Conservation (phyloP, 2,329 filamentous ascomycete genomes). For the Tolypocladium paradoxum region DNA sequence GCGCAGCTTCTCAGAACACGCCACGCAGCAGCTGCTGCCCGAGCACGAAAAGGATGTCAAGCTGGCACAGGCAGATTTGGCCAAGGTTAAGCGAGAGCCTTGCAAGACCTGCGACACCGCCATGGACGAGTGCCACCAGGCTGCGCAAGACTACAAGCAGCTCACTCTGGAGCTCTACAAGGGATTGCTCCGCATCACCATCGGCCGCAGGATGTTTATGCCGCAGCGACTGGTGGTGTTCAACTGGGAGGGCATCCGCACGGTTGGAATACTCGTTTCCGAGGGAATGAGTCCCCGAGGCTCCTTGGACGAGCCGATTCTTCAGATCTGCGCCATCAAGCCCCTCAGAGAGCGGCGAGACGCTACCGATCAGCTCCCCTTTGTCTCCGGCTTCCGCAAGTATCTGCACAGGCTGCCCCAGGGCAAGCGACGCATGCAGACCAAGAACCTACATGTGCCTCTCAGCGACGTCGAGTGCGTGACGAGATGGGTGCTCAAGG, state of each 20-base stretch:
- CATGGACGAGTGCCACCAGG: slow-evolving; percentile 71
- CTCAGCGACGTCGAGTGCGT: slow-evolving; percentile 76
- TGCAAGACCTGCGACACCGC: slow-evolving; percentile 74
- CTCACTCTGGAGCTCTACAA: slow-evolving; percentile 75
- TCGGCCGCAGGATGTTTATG: slow-evolving; percentile 70
- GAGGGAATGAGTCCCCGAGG: slow-evolving; percentile 60
- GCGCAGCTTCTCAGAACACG: slow-evolving; percentile 96
- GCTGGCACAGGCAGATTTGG: slow-evolving; percentile 80
- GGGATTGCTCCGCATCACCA: slow-evolving; percentile 64
- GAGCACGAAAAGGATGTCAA: slow-evolving; percentile 95
- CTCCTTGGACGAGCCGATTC: slow-evolving; percentile 46
- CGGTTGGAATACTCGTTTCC: slow-evolving; percentile 66
- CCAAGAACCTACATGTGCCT: slow-evolving; percentile 59
- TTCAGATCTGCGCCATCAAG: slow-evolving; percentile 72
- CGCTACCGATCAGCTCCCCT: slow-evolving; percentile 79
- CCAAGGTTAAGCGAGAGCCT: slow-evolving; percentile 75
- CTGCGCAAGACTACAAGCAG: slow-evolving; percentile 67
- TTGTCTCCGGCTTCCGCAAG: slow-evolving; percentile 58
- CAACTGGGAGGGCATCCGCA: slow-evolving; percentile 72
- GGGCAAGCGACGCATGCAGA: slow-evolving; percentile 53
- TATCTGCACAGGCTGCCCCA: slow-evolving; percentile 59
- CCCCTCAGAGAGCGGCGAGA: slow-evolving; percentile 58
- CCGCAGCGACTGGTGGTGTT: slow-evolving; percentile 72
- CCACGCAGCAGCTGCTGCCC: slow-evolving; percentile 84
- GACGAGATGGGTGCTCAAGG: slow-evolving; percentile 54